Evolutionary conservation across 2,329 filamentous ascomycete species (phyloP).

Genomic region (Chaetomiaceae sp.): DNA sequence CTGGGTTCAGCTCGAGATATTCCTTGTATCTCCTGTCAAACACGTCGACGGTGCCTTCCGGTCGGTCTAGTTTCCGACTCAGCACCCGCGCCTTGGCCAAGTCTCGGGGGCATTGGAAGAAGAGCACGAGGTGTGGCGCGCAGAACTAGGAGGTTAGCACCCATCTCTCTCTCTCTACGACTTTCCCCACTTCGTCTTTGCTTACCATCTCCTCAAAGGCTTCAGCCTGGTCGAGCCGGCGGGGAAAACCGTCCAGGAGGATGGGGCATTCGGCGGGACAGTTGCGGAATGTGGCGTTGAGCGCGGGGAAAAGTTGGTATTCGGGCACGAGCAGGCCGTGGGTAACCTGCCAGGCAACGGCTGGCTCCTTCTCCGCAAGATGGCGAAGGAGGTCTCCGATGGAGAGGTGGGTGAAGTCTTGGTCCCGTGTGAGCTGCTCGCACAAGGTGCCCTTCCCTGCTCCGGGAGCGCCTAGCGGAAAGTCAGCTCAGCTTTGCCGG

Average conservation of each 20-base stretch:
- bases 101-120: conserved; percentile 1
- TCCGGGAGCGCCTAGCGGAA: conserved; percentile 9
- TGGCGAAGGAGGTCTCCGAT: conserved; percentile 14
- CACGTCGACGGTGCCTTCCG: conserved; percentile 1
- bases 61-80: not conserved
- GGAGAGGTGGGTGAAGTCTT: conserved; percentile 10
- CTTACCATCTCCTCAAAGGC: conserved; percentile 4
- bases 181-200: not conserved
- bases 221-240: not conserved
- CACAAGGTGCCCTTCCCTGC: conserved; percentile 15
- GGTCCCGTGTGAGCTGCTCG: not conserved
- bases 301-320: not conserved
- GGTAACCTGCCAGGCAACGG: not conserved
- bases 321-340: not conserved
- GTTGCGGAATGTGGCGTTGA: not conserved
- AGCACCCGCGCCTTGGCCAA: conserved; percentile 4
- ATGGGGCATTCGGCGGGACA: not conserved
- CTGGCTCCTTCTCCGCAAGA: not conserved
- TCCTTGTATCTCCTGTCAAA: conserved; percentile 8
- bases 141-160: conserved; percentile 4
- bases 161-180: not conserved
- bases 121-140: conserved; percentile 1
- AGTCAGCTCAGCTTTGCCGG: not conserved
- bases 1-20: not conserved
- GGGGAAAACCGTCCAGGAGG: conserved; percentile 16